Evolutionary conservation across 768 basidiomycete species (phyloP).

Genomic region (Termitomyces sp.): DNA sequence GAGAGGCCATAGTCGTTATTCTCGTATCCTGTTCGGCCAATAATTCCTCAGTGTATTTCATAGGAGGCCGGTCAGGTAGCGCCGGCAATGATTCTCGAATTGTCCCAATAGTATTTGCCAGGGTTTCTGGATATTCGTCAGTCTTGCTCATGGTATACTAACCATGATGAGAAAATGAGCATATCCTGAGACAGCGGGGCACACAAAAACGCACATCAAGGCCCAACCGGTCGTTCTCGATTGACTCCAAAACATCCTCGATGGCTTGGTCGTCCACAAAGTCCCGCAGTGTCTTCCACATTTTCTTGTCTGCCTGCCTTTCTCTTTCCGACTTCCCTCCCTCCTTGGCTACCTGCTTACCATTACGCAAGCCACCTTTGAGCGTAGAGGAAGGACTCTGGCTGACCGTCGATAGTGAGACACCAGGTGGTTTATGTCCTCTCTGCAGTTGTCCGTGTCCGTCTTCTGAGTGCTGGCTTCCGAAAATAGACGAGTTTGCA

Average conservation of each 20-base stretch:
- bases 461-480: slow-evolving; percentile 60
- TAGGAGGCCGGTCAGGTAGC: slow-evolving; percentile 9
- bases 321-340: slow-evolving; percentile 21
- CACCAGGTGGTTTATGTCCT: slow-evolving; percentile 12
- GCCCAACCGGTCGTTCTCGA: slow-evolving; percentile 62
- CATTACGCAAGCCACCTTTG: slow-evolving; percentile 18
- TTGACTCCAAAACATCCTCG: slow-evolving; percentile 67
- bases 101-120: slow-evolving; percentile 47
- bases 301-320: slow-evolving; percentile 39
- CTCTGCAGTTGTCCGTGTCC: slow-evolving; percentile 21
- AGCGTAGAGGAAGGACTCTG: slow-evolving; percentile 33
- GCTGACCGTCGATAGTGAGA: slow-evolving; percentile 13
- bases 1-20: slow-evolving; percentile 63
- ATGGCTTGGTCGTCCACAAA: slow-evolving; percentile 83
- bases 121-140: slow-evolving; percentile 62
- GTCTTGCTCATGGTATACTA: slow-evolving; percentile 61
- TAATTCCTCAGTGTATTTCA: slow-evolving; percentile 36
- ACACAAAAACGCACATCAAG: slow-evolving; percentile 50
- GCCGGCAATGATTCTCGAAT: slow-evolving; percentile 50
- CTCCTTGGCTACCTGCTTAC: slow-evolving; percentile 12
- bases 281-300: slow-evolving; percentile 81
- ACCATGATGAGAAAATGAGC: background rate
- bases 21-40: slow-evolving; percentile 52
- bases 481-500: slow-evolving; percentile 72
- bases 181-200: background rate